A percentile compares a stretch with the other conserved stretches of the same genome.
Conservation (phyloP, 352 stramenopile genomes). For the Phytophthora uliginosa region DNA sequence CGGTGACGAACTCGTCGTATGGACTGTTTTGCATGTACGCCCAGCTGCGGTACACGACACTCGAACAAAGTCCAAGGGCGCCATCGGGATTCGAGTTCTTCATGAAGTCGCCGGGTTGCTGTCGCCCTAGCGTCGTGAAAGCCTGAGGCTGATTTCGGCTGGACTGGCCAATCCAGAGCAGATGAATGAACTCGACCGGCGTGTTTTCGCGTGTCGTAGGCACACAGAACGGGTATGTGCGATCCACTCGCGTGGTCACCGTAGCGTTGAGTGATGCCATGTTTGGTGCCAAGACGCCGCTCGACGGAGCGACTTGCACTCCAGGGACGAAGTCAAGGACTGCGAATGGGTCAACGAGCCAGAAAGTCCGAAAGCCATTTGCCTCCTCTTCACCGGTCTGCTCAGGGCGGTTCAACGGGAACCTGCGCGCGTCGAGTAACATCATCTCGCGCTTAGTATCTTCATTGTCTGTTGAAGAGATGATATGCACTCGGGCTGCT, state of each 20-base stretch:
- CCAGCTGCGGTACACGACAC: conserved; percentile 94
- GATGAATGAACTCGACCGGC: conserved; percentile 94
- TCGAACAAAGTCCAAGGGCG: conserved; percentile 85
- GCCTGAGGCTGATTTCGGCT: conserved; percentile 93
- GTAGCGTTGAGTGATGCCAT: conserved; percentile 84
- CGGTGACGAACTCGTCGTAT: conserved; percentile 93
- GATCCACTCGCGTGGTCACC: conserved; percentile 88
- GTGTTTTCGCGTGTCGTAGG: conserved; percentile 93
- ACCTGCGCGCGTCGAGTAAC: conserved; percentile 39
- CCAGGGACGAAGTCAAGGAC: conserved; percentile 66
- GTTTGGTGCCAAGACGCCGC: conserved; percentile 71
- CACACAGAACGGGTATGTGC: conserved; percentile 94
- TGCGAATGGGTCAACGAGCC: conserved; percentile 67
- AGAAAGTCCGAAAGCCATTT: conserved; percentile 93
- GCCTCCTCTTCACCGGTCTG: conserved; percentile 92
- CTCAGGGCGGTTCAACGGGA: conserved; percentile 86
- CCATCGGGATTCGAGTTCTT: conserved; percentile 79
- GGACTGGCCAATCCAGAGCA: conserved; percentile 91
- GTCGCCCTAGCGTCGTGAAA: conserved; percentile 89
- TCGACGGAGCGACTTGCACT: conserved; percentile 79
- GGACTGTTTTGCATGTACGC: conserved; percentile 89
- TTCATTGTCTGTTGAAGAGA: conserved; percentile 24
- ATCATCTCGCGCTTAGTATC: conserved; percentile 19
- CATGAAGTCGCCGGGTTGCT: conserved; percentile 95
- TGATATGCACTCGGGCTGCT: conserved; percentile 39